Evolutionary conservation across 257 asterid genomes (phyloP).

Genomic region (Prunella vulgaris): DNA sequence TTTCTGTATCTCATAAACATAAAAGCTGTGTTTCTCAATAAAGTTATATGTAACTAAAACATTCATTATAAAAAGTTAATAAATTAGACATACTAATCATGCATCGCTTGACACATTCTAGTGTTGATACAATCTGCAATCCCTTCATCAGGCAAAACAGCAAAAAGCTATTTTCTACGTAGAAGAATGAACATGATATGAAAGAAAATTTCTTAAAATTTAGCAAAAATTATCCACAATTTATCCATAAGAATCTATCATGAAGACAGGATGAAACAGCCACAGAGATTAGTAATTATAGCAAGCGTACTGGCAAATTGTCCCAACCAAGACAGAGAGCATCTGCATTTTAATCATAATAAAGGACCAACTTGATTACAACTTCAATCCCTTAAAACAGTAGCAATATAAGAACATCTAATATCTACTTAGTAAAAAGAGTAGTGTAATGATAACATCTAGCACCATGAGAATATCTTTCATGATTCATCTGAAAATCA

Average conservation of each 20-base stretch:
- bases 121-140: background rate
- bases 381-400: background rate
- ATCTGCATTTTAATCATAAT: constrained; percentile 7
- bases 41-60: background rate
- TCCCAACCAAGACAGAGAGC: background rate
- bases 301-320: background rate
- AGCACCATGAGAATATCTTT: background rate
- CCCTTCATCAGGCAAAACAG: background rate
- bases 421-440: background rate
- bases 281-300: background rate
- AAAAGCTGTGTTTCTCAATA: background rate
- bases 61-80: background rate
- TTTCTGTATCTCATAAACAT: background rate
- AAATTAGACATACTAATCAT: background rate
- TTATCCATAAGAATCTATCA: no score
- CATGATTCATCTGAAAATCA: background rate
- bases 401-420: background rate
- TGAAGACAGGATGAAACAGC: background rate
- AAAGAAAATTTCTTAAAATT: background rate
- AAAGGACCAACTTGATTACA: no score
- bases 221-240: no score
- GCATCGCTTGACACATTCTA: background rate
- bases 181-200: background rate
- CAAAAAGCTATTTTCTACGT: background rate
- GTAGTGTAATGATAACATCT: background rate